Evolutionary conservation across 2,329 filamentous ascomycete genomes (phyloP).

Genomic region (Fusarium verticillioides): DNA sequence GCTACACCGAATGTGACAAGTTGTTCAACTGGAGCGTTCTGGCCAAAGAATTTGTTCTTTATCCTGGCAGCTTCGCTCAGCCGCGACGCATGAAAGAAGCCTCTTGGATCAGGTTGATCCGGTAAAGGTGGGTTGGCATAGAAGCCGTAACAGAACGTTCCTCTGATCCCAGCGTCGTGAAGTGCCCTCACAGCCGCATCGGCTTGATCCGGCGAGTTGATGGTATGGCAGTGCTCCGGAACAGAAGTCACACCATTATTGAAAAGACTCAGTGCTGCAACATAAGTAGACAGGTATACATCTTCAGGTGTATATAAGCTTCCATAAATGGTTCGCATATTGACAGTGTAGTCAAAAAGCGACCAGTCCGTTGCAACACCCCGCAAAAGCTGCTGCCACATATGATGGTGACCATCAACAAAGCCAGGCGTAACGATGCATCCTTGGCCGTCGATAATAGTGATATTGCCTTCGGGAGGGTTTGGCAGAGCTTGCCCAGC

Average conservation of each 20-base stretch:
- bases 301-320: neutral
- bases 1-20: neutral
- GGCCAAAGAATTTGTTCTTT: neutral
- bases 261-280: neutral
- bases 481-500: neutral
- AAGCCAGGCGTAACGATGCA: neutral
- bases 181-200: neutral
- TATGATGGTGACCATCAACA: neutral
- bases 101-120: fast-evolving
- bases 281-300: neutral
- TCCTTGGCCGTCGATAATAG: neutral
- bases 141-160: neutral
- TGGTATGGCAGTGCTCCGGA: neutral
- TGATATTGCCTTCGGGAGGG: neutral
- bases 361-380: neutral
- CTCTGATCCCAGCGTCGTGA: neutral
- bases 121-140: neutral
- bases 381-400: neutral
- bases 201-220: neutral
- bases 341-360: neutral
- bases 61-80: neutral
- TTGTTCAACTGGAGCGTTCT: neutral
- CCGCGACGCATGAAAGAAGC: neutral
- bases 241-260: neutral
- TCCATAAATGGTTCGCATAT: neutral